Evolutionary conservation across 768 basidiomycete genomes (phyloP).

Genomic region (Boletus rubroflammeus): DNA sequence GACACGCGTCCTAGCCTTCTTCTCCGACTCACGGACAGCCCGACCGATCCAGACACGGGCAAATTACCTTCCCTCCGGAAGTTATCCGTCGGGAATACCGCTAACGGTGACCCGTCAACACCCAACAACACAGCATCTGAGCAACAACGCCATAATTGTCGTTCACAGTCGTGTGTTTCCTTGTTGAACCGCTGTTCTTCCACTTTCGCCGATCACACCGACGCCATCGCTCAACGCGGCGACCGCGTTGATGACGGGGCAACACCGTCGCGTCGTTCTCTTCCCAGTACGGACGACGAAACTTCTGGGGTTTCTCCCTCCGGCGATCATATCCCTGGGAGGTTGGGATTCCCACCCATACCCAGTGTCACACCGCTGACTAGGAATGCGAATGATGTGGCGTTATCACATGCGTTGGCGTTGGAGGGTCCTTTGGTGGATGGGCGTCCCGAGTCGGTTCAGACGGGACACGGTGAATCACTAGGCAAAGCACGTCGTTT

Average conservation of each 20-base stretch:
- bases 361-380: background rate
- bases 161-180: background rate
- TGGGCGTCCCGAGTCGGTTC: background rate
- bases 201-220: background rate
- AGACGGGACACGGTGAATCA: background rate
- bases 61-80: background rate
- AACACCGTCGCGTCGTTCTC: background rate
- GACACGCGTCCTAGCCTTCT: background rate
- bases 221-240: background rate
- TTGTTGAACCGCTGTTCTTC: background rate
- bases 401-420: background rate
- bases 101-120: background rate
- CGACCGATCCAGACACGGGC: background rate
- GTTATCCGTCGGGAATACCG: background rate
- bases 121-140: background rate
- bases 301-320: background rate
- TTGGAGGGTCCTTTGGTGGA: background rate
- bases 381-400: background rate
- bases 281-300: background rate
- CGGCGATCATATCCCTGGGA: background rate
- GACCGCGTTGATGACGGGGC: background rate
- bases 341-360: background rate
- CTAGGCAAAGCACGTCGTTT: too few species aligned
- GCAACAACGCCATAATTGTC: background rate
- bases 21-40: constrained; percentile 2